Conservation (phyloP, 2,329 filamentous ascomycete species). For the Sporothrix pseudoabietina region DNA sequence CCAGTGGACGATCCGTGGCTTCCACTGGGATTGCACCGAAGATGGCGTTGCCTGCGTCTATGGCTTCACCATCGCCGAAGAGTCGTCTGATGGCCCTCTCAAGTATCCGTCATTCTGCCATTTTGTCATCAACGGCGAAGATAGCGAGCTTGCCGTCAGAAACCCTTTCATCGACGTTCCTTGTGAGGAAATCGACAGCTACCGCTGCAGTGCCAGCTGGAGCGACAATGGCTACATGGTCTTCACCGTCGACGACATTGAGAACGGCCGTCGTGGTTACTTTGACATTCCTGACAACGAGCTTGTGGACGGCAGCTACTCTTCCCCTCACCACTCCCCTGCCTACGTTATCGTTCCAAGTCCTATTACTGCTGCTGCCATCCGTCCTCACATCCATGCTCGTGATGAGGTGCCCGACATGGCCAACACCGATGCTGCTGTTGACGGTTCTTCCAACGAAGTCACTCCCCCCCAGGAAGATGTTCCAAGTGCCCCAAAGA, state of each 20-base stretch:
- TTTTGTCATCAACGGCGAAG: constrained; percentile 19
- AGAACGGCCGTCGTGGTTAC: constrained; percentile 32
- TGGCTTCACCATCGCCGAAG: constrained; percentile 32
- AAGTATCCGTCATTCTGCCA: constrained; percentile 26
- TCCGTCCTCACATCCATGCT: constrained; percentile 6
- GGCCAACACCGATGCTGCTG: neutral
- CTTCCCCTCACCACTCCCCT: constrained; percentile 17
- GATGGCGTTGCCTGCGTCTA: constrained; percentile 34
- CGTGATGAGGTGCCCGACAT: neutral
- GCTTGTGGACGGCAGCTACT: constrained; percentile 24
- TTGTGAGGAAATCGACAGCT: constrained; percentile 31
- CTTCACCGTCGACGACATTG: constrained; percentile 35
- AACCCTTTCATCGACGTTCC: constrained; percentile 30
- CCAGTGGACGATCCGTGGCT: constrained; percentile 32
- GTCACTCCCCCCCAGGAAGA: neutral
- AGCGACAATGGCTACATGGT: constrained; percentile 35
- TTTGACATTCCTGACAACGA: constrained; percentile 36
- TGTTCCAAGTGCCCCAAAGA: neutral
- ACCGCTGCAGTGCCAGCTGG: constrained; percentile 35
- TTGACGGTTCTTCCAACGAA: neutral
- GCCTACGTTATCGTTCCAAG: constrained; percentile 25
- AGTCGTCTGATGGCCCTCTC: neutral
- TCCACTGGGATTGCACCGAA: constrained; percentile 33
- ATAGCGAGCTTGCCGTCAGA: constrained; percentile 6
- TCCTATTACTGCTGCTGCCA: neutral